Evolutionary conservation across 75 land plant genomes (phyloP), one percentile per base, ranked within the genome.

Genomic region (Ceratopteris richardii): DNA sequence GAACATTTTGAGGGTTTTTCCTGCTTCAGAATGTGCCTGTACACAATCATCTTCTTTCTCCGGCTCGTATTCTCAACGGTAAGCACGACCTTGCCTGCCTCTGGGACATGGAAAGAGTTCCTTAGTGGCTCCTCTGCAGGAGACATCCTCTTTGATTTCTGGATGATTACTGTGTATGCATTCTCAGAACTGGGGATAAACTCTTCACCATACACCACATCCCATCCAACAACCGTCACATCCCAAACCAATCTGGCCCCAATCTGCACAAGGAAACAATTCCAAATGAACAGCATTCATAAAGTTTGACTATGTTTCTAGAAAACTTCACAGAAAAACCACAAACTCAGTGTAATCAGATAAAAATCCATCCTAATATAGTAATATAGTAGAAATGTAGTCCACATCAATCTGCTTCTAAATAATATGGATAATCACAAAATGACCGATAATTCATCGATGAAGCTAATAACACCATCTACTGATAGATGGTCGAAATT

Each of bases 181-280:
- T 64, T 80, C 43, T 74, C 71, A 2, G 70, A 76, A 46, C 29
- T 71, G 0, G 97, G 92, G 0, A 77, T 62, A 54, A 87, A 91
- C 66, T 91, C 92, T 14, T 82, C 92, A 39, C 88, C 79, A 71
- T 91, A 91, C n/a, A 69, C 77, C 37, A 91, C 40, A 27, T 87
- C 92, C 91, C 88, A 83, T 1, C 92, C 92, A 1, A 82, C 84
- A 41, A 91, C 97, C 24, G 82, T 74, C 9, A 91, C 37, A 62
- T 91, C 92, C 97, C 97, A 91, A 26, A 82, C 69, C 1, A 83
- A 77, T 9, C 81, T 82, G 29, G 86, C 71, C 10, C 90, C 90
- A 51, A 58, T 76, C 96, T 90, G 62, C 54, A 52, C 37, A 33
- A 33, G 9, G 9, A 4, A 33, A 4, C 37, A n/a, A n/a, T n/a